These are phyloP conservation scores for Carex scoparia DNA, from an alignment of 176 grass and related monocot species.

Conservation along the genomic window DNA sequence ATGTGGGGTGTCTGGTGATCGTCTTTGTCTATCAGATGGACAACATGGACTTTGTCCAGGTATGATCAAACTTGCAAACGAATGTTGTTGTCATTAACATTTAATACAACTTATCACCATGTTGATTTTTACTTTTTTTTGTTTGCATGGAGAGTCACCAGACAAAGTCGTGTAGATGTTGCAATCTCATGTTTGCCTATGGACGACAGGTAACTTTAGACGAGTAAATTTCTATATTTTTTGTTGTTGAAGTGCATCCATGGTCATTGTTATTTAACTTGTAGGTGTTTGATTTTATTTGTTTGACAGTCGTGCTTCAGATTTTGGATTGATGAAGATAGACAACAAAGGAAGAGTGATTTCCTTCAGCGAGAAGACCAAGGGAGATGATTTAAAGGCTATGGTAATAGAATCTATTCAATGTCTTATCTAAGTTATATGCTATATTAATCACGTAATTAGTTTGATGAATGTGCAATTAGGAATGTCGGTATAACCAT, in stretches of 20 bases:
- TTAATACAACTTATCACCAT: not conserved
- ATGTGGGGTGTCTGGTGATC: slow-evolving; percentile 54
- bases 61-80: slow-evolving; percentile 5
- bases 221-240: not conserved
- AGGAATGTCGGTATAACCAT: not conserved
- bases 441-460: not conserved
- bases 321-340: slow-evolving; percentile 96
- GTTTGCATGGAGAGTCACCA: slow-evolving; percentile 44
- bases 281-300: not conserved
- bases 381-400: slow-evolving; percentile 69
- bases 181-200: slow-evolving; percentile 79
- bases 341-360: slow-evolving; percentile 59
- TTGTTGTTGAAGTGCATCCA: not conserved
- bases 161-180: slow-evolving; percentile 67
- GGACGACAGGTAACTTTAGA: slow-evolving; percentile 47
- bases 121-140: not conserved
- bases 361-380: slow-evolving; percentile 91
- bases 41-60: slow-evolving; percentile 85
- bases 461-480: not conserved
- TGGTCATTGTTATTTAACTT: not conserved
- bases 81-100: not conserved
- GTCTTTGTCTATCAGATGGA: slow-evolving; percentile 77
- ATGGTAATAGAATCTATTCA: slow-evolving; percentile 51
- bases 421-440: not conserved
- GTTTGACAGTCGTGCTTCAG: slow-evolving; percentile 38